Base-by-base conservation (phyloP, 2,329 filamentous ascomycete genomes). In the Penicillium sp. region DNA sequence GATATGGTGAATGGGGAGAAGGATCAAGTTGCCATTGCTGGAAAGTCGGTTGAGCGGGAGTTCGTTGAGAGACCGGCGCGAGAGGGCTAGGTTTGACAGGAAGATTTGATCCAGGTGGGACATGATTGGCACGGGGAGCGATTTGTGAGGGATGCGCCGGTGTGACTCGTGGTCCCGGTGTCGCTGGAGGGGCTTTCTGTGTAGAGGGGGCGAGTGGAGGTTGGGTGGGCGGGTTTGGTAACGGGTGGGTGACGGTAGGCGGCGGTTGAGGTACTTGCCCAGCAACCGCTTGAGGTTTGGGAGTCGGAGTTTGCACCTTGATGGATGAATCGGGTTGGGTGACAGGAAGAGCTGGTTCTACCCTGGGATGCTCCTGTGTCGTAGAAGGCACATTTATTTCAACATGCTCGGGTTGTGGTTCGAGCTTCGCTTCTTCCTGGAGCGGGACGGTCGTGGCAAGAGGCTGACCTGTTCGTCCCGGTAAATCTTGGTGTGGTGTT, bases 21-120 rank as follows among this genome's bases (percentile, higher is more conserved):
- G 58, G 57, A 42, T 69, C 64, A 7, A 68, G 56, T 27, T 67
- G 57, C 69, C 68, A 71, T 54, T 71, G 68, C 46, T 69, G 68
- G 50, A 69, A 67, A 42, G 59, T 68, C 33, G 64, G 63, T 36
- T 69, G 65, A 2, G 58, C 57, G 8, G 52, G 60, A 38, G 56
- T 60, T 42, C 59, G 35, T 34, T 58, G 59, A 46, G 58, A 52
- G 5, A 50, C 49, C 2, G 55, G 46, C 11, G 56, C 35, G 27
- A 58, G 45, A 29, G 62, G 44, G 14, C 46, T 37, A 28, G 55
- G 37, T 37, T 64, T 62, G 14, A 38, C 53, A 22, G 53, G 37
- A 37, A 54, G 38, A 18, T 56, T 57, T 22, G 46, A 44, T 18
- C 52, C 13, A 40, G 54, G 49, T 31, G 39, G 56, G 12, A 54